Evolutionary conservation across 495 filamentous ascomycete genomes (phyloP).

Genomic region (Umbilicaria muhlenbergii): DNA sequence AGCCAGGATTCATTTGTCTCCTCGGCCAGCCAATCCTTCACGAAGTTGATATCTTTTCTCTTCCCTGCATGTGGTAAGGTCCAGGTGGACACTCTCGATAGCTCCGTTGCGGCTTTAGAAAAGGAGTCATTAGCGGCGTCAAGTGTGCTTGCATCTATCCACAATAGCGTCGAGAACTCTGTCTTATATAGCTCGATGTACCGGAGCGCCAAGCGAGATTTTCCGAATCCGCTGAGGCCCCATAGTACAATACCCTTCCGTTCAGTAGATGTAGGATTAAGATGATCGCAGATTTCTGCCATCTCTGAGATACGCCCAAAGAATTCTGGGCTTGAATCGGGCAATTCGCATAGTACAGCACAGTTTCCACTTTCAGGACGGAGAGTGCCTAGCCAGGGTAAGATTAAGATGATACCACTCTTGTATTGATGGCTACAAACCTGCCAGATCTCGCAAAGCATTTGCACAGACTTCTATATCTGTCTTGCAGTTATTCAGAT

Average conservation of each 20-base stretch:
- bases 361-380: too few species aligned
- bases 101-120: background rate
- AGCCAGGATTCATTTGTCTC: background rate
- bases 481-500: background rate
- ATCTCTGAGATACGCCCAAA: too few species aligned
- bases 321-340: too few species aligned
- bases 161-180: background rate
- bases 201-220: conserved; percentile 1
- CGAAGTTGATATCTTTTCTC: background rate
- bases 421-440: background rate
- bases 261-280: too few species aligned
- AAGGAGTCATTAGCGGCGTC: background rate
- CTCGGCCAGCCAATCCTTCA: background rate
- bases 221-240: conserved; percentile 1
- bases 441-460: background rate
- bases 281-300: too few species aligned
- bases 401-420: too few species aligned
- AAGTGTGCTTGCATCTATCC: background rate
- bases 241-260: background rate
- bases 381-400: too few species aligned
- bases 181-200: background rate
- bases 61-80: background rate
- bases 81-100: too few species aligned
- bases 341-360: too few species aligned
- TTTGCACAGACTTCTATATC: background rate